A percentile compares a stretch with the other conserved stretches of the same genome.
Evolutionary conservation across 441 rosid genomes (phyloP).

Genomic region (Gossypium laxum): DNA sequence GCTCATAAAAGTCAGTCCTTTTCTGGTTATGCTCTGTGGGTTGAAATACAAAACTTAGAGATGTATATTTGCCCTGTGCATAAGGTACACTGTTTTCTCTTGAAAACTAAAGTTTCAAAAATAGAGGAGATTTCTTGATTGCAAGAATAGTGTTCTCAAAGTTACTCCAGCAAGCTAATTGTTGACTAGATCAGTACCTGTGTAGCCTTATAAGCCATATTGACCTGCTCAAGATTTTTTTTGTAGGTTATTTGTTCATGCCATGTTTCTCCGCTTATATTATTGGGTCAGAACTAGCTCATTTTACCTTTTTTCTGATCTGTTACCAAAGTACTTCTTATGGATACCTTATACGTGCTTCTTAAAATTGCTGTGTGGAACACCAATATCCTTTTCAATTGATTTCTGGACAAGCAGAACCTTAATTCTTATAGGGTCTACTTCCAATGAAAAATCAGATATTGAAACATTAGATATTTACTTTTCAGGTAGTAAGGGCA

Average conservation of each 20-base stretch:
- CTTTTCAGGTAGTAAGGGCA: constrained; percentile 82
- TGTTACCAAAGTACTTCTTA: neutral
- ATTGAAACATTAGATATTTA: constrained; percentile 8
- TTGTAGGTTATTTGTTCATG: neutral
- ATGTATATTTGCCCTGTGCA: neutral
- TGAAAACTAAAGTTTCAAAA: neutral
- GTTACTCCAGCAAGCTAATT: neutral
- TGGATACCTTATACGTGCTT: neutral
- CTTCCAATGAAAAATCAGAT: constrained; percentile 2
- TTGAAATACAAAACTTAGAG: neutral
- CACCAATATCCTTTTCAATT: neutral
- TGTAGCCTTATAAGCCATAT: neutral
- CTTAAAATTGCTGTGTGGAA: neutral
- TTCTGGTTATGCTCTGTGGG: neutral
- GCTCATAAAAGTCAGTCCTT: neutral
- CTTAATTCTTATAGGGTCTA: neutral
- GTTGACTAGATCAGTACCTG: neutral
- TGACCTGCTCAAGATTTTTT: neutral
- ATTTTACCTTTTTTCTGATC: neutral
- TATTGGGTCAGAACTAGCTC: neutral
- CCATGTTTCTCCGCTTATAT: neutral
- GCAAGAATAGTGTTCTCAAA: neutral
- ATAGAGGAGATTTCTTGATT: neutral
- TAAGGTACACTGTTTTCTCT: neutral
- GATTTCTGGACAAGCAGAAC: constrained; percentile 4